Evolutionary conservation across 495 filamentous ascomycete genomes (phyloP).

Genomic region (Cercophora newfieldiana): DNA sequence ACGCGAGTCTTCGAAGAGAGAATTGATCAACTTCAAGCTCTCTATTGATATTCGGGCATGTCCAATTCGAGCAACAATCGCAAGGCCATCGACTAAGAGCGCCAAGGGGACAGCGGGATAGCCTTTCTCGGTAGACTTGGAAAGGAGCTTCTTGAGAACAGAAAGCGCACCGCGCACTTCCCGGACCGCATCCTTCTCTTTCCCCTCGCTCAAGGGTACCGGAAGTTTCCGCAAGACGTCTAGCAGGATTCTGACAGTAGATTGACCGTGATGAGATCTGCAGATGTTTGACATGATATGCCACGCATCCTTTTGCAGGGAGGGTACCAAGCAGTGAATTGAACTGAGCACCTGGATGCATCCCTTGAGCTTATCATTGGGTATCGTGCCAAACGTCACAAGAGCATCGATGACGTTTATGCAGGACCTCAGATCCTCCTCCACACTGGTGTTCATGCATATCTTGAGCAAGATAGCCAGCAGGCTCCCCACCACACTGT

Average conservation of each 20-base stretch:
- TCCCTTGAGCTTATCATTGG: conserved; percentile 61
- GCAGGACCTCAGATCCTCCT: conserved; percentile 72
- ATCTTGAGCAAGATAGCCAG: conserved; percentile 69
- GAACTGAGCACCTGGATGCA: conserved; percentile 80
- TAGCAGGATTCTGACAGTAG: conserved; percentile 64
- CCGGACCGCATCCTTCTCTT: conserved; percentile 51
- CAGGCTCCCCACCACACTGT: conserved; percentile 64
- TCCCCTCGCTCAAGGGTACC: conserved; percentile 51
- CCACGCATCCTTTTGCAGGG: conserved; percentile 71
- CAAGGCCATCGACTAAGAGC: conserved; percentile 58
- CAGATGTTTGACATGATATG: conserved; percentile 73
- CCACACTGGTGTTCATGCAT: conserved; percentile 71
- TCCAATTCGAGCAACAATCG: conserved; percentile 56
- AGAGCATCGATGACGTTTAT: conserved; percentile 77
- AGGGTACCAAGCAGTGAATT: conserved; percentile 72
- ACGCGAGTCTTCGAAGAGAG: conserved; percentile 46
- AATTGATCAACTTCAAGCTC: conserved; percentile 54
- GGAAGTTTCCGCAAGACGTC: conserved; percentile 59
- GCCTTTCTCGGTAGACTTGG: conserved; percentile 59
- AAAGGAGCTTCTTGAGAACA: conserved; percentile 64
- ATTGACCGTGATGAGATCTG: conserved; percentile 74
- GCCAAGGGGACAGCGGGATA: conserved; percentile 61
- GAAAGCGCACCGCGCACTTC: conserved; percentile 67
- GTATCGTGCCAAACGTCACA: conserved; percentile 76
- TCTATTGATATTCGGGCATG: conserved; percentile 53